Evolutionary conservation across 129 eudicot genomes (phyloP).

Genomic region (Gnaphalium uliginosum): DNA sequence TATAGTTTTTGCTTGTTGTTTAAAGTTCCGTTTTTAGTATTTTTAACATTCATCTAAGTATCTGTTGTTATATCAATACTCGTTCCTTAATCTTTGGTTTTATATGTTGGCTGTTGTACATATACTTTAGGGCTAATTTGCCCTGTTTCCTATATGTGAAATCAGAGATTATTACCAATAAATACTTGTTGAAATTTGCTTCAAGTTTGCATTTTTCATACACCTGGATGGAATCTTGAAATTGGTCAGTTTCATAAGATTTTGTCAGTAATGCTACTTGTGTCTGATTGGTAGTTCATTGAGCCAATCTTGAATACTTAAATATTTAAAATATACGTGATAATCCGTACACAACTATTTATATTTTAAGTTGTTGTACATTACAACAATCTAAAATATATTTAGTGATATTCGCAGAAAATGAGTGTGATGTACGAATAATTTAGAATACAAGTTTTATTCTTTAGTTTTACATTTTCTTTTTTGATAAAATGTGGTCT

Average conservation of each 20-base stretch:
- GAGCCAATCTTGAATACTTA: no score
- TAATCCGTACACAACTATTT: no score
- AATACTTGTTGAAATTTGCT: not conserved
- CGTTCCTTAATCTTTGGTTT: constrained; percentile 4
- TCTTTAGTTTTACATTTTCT: no score
- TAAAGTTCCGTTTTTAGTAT: constrained; percentile 1
- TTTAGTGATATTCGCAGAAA: no score
- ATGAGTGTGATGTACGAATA: no score
- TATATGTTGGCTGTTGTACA: constrained; percentile 25
- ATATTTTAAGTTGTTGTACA: no score
- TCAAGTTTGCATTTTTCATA: not conserved
- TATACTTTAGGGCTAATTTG: constrained; percentile 21
- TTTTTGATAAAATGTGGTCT: constrained; percentile 7
- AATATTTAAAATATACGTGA: no score
- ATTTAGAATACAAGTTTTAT: no score
- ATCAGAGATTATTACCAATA: constrained; percentile 16
- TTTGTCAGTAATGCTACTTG: not conserved
- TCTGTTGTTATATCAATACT: constrained; percentile 17
- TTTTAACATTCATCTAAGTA: constrained; percentile 23
- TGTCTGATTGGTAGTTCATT: not conserved
- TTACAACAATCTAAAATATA: no score
- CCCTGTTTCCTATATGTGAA: constrained; percentile 22
- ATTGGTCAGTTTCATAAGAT: not conserved
- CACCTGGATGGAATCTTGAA: not conserved
- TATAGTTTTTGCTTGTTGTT: constrained; percentile 22